A percentile compares a stretch with the other conserved stretches of the same genome.
phyloP scores from a whole-genome alignment of 768 basidiomycete species.

The Paxillus ammoniavirescens region DNA sequence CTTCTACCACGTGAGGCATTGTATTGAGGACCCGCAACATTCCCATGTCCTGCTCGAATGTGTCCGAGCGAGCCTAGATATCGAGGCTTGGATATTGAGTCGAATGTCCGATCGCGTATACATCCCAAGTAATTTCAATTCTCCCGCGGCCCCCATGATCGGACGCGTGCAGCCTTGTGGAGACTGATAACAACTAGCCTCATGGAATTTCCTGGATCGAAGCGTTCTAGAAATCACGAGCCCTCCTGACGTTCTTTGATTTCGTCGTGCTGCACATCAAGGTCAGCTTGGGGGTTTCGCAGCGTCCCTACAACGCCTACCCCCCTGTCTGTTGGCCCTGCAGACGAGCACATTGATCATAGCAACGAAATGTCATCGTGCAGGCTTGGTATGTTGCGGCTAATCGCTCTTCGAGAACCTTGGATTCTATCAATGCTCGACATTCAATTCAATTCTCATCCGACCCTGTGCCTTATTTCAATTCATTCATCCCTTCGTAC shows the following conservation, averaged over 20 bases:
- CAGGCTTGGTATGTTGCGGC: background rate
- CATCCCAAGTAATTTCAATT: background rate
- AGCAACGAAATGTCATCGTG: background rate
- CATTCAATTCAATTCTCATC: background rate
- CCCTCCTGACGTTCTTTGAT: background rate
- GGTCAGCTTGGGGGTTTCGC: background rate
- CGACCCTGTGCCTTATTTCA: background rate
- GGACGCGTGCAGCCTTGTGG: background rate
- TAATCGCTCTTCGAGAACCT: background rate
- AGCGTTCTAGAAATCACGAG: background rate
- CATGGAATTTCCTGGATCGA: background rate
- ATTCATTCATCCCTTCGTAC: background rate
- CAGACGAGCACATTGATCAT: background rate
- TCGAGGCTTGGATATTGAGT: too few species aligned
- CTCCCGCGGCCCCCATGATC: background rate
- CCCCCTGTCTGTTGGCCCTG: background rate
- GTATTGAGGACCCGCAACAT: background rate
- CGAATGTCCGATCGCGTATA: background rate
- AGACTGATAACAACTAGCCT: background rate
- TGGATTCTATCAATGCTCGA: background rate
- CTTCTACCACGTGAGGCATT: constrained; percentile 17
- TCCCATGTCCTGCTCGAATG: background rate
- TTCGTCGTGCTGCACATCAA: background rate
- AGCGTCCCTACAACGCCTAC: background rate
- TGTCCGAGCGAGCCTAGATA: background rate